Conservation (phyloP, 164 flowering plant genomes). For the Berberis vulgaris region DNA sequence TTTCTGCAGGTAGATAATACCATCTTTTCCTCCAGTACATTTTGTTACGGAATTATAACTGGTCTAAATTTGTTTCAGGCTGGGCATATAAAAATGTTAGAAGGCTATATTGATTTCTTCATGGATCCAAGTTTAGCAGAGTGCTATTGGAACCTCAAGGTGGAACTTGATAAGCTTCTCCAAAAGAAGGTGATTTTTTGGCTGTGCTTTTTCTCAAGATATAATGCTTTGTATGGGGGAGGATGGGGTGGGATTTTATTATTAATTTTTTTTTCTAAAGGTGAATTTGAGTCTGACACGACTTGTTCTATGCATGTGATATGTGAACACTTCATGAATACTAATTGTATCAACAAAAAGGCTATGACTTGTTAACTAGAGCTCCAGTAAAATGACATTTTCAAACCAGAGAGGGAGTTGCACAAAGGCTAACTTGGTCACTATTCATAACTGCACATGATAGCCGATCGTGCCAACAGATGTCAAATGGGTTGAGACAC, state of each 20-base stretch:
- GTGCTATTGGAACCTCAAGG: constrained; percentile 69
- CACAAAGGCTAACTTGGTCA: no score
- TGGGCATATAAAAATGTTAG: constrained; percentile 91
- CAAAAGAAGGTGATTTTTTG: constrained; percentile 56
- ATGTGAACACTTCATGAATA: neutral
- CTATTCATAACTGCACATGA: no score
- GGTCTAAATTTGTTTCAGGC: constrained; percentile 32
- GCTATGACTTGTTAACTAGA: no score
- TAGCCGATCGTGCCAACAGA: no score
- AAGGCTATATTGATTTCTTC: constrained; percentile 84
- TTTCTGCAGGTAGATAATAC: constrained; percentile 1
- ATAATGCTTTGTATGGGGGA: neutral
- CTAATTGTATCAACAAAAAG: no score
- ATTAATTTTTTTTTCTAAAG: no score
- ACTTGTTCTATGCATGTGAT: no score
- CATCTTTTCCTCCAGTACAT: neutral
- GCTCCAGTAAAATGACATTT: no score
- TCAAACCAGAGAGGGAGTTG: no score
- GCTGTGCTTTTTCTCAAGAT: neutral
- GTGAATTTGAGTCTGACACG: no score
- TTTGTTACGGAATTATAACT: neutral
- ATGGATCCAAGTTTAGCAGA: constrained; percentile 89
- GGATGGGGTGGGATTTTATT: neutral
- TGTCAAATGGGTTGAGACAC: no score
- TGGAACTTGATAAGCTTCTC: constrained; percentile 65